phyloP scores from a whole-genome alignment of 148 eudicot genomes.

The Heliamphora exappendiculata region DNA sequence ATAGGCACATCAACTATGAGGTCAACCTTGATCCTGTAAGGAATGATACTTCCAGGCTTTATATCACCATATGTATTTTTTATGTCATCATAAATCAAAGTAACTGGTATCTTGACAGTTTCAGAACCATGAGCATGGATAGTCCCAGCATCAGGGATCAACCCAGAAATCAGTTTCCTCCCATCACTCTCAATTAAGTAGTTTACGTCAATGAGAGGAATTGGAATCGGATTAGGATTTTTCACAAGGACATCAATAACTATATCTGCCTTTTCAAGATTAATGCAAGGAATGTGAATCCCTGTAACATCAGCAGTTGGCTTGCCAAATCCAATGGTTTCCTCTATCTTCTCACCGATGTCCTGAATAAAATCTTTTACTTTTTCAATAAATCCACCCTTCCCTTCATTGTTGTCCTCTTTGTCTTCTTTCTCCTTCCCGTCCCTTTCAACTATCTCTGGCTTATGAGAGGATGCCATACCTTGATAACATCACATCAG shows the following conservation, averaged over 20 bases:
- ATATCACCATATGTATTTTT: constrained; percentile 68
- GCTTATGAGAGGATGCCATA: constrained; percentile 73
- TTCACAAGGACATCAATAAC: constrained; percentile 80
- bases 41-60: constrained; percentile 85
- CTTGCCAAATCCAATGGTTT: constrained; percentile 77
- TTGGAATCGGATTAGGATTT: constrained; percentile 89
- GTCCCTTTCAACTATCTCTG: constrained; percentile 57
- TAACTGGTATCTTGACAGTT: constrained; percentile 77
- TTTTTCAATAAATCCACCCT: constrained; percentile 67
- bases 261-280: constrained; percentile 68
- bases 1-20: constrained; percentile 85
- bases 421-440: constrained; percentile 33
- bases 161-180: constrained; percentile 79
- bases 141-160: constrained; percentile 94
- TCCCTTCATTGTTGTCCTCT: constrained; percentile 44
- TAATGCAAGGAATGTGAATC: constrained; percentile 66
- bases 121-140: constrained; percentile 93
- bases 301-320: constrained; percentile 80
- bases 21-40: constrained; percentile 76
- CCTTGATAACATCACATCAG: constrained; percentile 14
- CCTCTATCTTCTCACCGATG: constrained; percentile 92
- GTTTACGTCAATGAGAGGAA: constrained; percentile 88
- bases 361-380: constrained; percentile 79
- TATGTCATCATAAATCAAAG: constrained; percentile 72
- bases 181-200: constrained; percentile 87